Conservation (phyloP, 495 filamentous ascomycete species). For the Aspergillus sparsus region DNA sequence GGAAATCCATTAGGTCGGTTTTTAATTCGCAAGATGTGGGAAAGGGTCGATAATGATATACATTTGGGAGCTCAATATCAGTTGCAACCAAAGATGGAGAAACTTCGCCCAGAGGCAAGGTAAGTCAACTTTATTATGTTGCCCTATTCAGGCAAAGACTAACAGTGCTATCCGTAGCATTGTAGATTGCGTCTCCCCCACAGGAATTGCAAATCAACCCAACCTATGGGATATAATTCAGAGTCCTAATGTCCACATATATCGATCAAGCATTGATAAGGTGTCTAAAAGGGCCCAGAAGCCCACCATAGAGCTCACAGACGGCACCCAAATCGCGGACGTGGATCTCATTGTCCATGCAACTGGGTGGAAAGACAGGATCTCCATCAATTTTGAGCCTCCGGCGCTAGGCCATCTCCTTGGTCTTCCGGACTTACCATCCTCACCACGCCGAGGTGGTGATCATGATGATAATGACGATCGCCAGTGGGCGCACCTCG, state of each 20-base stretch:
- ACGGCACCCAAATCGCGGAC: slow-evolving; percentile 42
- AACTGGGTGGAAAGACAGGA: slow-evolving; percentile 59
- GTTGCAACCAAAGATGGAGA: slow-evolving; percentile 28
- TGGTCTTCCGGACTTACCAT: slow-evolving; percentile 3
- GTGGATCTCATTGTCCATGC: slow-evolving; percentile 35
- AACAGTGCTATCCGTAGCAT: slow-evolving; percentile 20
- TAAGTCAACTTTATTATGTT: neutral
- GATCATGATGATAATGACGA: neutral
- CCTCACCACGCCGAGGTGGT: neutral
- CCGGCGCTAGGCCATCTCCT: slow-evolving; percentile 28
- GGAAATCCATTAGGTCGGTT: slow-evolving; percentile 32
- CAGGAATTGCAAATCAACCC: slow-evolving; percentile 36
- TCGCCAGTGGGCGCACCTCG: slow-evolving; percentile 25
- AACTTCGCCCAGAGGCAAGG: slow-evolving; percentile 31
- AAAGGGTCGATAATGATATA: slow-evolving; percentile 24
- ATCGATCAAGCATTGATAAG: slow-evolving; percentile 25
- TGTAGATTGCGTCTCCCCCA: slow-evolving; percentile 28
- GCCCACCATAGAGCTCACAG: slow-evolving; percentile 12
- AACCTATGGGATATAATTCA: slow-evolving; percentile 37
- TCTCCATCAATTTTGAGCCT: slow-evolving; percentile 56
- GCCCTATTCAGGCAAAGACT: neutral
- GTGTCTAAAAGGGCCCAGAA: slow-evolving; percentile 1
- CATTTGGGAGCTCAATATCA: slow-evolving; percentile 24
- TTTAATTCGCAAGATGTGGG: slow-evolving; percentile 29
- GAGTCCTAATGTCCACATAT: slow-evolving; percentile 28